These are phyloP conservation scores for Ganoderma boninense DNA, from an alignment of 1,284 basidiomycete species.

Conservation along the genomic window DNA sequence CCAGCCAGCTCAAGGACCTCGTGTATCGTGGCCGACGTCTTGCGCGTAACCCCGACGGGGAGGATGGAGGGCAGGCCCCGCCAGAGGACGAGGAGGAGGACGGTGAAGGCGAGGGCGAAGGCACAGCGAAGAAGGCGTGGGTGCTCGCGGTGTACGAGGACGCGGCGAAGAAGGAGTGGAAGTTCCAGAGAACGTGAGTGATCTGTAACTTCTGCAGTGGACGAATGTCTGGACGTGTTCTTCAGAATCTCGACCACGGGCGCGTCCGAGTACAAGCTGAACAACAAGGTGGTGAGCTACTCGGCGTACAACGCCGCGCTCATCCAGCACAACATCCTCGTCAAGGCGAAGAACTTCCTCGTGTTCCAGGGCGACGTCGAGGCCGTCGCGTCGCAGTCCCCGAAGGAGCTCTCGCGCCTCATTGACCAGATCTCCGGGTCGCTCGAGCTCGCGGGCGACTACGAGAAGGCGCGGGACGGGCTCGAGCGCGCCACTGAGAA, in stretches of 20 bases:
- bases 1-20: slow-evolving; percentile 93
- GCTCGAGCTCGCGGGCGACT: slow-evolving; percentile 88
- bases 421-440: slow-evolving; percentile 98
- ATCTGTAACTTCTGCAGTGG: neutral
- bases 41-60: slow-evolving; percentile 61
- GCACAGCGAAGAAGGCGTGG: slow-evolving; percentile 92
- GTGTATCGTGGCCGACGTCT: slow-evolving; percentile 92
- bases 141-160: slow-evolving; percentile 94
- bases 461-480: slow-evolving; percentile 88
- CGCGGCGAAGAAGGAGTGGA: slow-evolving; percentile 81
- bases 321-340: slow-evolving; percentile 92
- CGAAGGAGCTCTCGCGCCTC: slow-evolving; percentile 88
- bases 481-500: slow-evolving; percentile 94
- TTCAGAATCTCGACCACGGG: slow-evolving; percentile 86
- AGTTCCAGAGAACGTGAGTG: slow-evolving; percentile 90
- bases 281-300: slow-evolving; percentile 82
- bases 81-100: slow-evolving; percentile 57
- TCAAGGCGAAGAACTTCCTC: slow-evolving; percentile 99
- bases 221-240: neutral
- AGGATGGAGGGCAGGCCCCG: slow-evolving; percentile 55
- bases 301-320: slow-evolving; percentile 88
- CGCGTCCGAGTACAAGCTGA: slow-evolving; percentile 89
- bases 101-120: slow-evolving; percentile 68
- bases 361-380: slow-evolving; percentile 99
- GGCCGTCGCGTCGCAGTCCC: slow-evolving; percentile 95